These are phyloP conservation scores for Fallopia convolvulus DNA, from an alignment of 148 eudicot species.

Conservation along the genomic window DNA sequence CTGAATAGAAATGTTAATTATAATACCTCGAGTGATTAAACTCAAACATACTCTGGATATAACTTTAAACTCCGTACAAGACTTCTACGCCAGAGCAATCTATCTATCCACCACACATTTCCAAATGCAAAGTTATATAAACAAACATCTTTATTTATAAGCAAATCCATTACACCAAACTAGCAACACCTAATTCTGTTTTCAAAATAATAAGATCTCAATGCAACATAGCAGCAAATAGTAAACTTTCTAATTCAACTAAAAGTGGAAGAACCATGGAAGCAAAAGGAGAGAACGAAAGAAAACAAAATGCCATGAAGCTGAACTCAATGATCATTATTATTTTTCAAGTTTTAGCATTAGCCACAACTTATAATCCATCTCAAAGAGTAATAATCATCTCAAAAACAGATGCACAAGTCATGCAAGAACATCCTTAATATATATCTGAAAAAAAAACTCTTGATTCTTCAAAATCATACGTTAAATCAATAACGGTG, in stretches of 20 bases:
- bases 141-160: not conserved
- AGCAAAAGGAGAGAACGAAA: not conserved
- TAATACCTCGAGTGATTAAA: too few relatives aligned
- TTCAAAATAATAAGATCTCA: not conserved
- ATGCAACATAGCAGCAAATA: not conserved
- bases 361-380: not conserved
- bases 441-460: not conserved
- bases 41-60: too few relatives aligned
- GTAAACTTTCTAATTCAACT: not conserved
- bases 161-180: not conserved
- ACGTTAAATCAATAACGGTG: constrained; percentile 49
- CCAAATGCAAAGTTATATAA: too few relatives aligned
- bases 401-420: not conserved
- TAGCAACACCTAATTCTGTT: not conserved
- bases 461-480: not conserved
- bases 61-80: too few relatives aligned
- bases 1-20: too few relatives aligned
- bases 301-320: not conserved
- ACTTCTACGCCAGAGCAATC: too few relatives aligned
- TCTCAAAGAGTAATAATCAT: not conserved
- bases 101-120: too few relatives aligned
- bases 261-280: not conserved
- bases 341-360: not conserved
- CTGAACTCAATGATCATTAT: not conserved
- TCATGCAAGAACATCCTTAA: not conserved